Conservation (phyloP, 2,329 filamentous ascomycete genomes). For the Fusarium agapanthi region DNA sequence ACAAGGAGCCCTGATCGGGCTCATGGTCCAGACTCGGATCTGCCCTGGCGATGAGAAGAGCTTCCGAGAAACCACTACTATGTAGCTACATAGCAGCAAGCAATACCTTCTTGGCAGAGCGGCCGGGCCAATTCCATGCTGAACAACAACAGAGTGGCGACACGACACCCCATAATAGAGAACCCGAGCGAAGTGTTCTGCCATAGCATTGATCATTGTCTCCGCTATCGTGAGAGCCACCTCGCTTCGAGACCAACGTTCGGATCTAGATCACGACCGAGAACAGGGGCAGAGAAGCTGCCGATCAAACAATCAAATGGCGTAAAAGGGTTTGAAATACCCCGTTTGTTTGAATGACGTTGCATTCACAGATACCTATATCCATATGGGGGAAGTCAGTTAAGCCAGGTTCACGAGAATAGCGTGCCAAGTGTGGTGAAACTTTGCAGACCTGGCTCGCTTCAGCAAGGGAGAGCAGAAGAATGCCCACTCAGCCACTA, state of each 20-base stretch:
- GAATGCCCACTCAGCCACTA: slow-evolving; percentile 4
- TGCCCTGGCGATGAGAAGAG: slow-evolving; percentile 14
- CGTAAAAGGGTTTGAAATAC: slow-evolving; percentile 20
- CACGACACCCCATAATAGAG: slow-evolving; percentile 1
- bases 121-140: not conserved
- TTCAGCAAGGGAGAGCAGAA: slow-evolving; percentile 4
- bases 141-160: slow-evolving; percentile 20
- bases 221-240: not conserved
- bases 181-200: not conserved
- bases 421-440: slow-evolving; percentile 28
- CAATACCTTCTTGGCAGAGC: slow-evolving; percentile 3
- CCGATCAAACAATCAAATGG: slow-evolving; percentile 30
- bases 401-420: slow-evolving; percentile 7
- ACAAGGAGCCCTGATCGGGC: slow-evolving; percentile 33
- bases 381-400: slow-evolving; percentile 10
- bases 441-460: slow-evolving; percentile 25
- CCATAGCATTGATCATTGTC: not conserved
- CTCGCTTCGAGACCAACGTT: not conserved
- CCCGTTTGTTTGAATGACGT: slow-evolving; percentile 24
- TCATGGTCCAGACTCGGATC: slow-evolving; percentile 30
- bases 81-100: not conserved
- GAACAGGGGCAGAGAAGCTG: slow-evolving; percentile 6
- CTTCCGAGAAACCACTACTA: not conserved
- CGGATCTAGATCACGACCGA: slow-evolving; percentile 19
- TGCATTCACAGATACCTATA: slow-evolving; percentile 10